phyloP scores from a whole-genome alignment of 2,329 filamentous ascomycete species.

The Claviceps paspali region DNA sequence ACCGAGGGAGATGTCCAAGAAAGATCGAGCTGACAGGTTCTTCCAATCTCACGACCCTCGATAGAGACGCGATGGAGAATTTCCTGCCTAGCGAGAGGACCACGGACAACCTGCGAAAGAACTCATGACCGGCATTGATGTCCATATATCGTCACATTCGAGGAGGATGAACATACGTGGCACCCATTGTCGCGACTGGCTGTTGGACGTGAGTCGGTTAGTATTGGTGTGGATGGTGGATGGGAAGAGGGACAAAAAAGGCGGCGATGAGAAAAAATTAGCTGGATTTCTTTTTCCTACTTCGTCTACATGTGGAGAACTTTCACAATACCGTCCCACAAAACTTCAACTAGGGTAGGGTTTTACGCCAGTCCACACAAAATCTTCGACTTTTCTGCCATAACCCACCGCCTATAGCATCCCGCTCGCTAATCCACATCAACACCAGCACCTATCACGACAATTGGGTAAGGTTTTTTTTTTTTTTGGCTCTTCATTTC shows the following conservation, averaged over 20 bases:
- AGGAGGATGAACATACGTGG: conserved; percentile 37
- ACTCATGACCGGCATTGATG: conserved; percentile 33
- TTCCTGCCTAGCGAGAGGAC: conserved; percentile 62
- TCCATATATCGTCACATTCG: conserved; percentile 19
- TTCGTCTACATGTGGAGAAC: conserved; percentile 3
- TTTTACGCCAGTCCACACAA: conserved; percentile 13
- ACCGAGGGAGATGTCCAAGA: conserved; percentile 48
- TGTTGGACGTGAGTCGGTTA: conserved; percentile 23
- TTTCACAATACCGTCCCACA: background rate
- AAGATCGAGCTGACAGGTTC: conserved; percentile 60
- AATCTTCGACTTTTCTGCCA: conserved; percentile 19
- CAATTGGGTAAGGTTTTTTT: no score
- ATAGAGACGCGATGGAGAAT: conserved; percentile 10
- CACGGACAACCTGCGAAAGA: conserved; percentile 55
- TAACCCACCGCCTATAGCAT: conserved; percentile 18
- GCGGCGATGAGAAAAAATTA: background rate
- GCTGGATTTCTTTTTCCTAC: conserved; percentile 2
- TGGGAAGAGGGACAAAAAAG: conserved; percentile 6
- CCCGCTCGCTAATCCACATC: conserved; percentile 12
- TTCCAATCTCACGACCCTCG: conserved; percentile 13
- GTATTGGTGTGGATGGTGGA: conserved; percentile 20
- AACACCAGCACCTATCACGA: conserved; percentile 13
- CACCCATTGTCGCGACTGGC: conserved; percentile 26
- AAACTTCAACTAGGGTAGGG: conserved; percentile 18
- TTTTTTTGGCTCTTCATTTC: conserved; percentile 16